Conservation (phyloP, 805 yeast species). For the Schizosaccharomyces pombe region DNA sequence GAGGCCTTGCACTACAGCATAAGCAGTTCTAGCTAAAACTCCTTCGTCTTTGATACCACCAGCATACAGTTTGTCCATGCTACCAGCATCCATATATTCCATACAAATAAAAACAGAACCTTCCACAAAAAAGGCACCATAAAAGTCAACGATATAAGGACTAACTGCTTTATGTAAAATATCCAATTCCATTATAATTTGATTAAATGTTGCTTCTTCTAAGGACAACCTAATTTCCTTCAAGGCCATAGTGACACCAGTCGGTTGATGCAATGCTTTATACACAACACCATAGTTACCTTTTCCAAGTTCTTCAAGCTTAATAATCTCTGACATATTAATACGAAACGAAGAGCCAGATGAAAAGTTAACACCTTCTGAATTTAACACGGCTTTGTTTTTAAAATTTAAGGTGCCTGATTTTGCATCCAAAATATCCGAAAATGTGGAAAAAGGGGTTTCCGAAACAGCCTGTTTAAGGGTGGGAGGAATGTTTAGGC, state of each 20-base stretch:
- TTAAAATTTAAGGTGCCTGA: slow-evolving; percentile 80
- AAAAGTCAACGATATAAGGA: slow-evolving; percentile 82
- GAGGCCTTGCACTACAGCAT: slow-evolving; percentile 58
- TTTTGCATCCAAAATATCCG: slow-evolving; percentile 73
- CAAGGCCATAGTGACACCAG: slow-evolving; percentile 86
- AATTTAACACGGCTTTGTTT: slow-evolving; percentile 78
- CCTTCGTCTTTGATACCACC: slow-evolving; percentile 37
- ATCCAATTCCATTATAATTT: slow-evolving; percentile 88
- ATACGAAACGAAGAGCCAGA: slow-evolving; percentile 73
- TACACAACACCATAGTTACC: slow-evolving; percentile 94
- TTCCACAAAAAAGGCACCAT: slow-evolving; percentile 91
- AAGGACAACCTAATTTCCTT: slow-evolving; percentile 83
- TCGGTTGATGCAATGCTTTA: slow-evolving; percentile 80
- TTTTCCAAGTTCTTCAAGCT: slow-evolving; percentile 59
- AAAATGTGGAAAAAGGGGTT: slow-evolving; percentile 47
- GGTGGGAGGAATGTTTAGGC: neutral
- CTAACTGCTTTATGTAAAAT: slow-evolving; percentile 76
- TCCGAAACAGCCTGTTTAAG: neutral
- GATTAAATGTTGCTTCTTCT: slow-evolving; percentile 82
- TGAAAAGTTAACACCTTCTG: slow-evolving; percentile 76
- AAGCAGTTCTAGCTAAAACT: slow-evolving; percentile 56
- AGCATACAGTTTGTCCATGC: slow-evolving; percentile 65
- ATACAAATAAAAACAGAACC: slow-evolving; percentile 97
- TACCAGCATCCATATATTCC: slow-evolving; percentile 94
- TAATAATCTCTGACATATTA: slow-evolving; percentile 56